These are phyloP conservation scores for Nakataea oryzae DNA, from an alignment of 2,329 filamentous ascomycete species.

Conservation along the genomic window DNA sequence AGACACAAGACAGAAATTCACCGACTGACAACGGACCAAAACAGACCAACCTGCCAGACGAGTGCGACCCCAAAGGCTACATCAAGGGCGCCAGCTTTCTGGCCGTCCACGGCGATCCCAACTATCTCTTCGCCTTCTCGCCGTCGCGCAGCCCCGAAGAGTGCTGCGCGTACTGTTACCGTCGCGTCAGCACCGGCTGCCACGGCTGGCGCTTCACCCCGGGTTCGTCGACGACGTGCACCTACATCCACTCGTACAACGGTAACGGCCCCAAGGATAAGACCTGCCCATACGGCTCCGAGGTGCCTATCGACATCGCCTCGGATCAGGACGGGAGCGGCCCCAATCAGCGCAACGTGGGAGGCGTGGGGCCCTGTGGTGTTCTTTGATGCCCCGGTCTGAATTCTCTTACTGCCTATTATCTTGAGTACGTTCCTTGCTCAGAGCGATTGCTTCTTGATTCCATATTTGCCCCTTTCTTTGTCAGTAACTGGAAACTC, in stretches of 20 bases:
- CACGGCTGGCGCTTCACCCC: slow-evolving; percentile 3
- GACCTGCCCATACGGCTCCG: not conserved
- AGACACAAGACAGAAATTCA: not conserved
- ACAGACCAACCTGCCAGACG: not conserved
- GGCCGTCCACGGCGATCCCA: not conserved
- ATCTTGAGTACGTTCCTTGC: not conserved
- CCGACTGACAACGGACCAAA: not conserved
- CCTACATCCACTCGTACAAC: slow-evolving; percentile 1
- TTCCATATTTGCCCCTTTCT: not conserved
- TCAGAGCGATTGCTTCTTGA: not conserved
- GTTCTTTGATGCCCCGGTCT: not conserved
- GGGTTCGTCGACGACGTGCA: not conserved
- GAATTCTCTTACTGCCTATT: not conserved
- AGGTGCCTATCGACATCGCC: not conserved
- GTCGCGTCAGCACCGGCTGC: not conserved
- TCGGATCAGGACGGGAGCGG: not conserved
- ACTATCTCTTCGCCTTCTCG: not conserved
- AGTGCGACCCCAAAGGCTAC: not conserved
- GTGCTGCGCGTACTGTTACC: slow-evolving; percentile 1
- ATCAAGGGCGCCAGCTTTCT: not conserved
- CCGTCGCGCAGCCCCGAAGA: not conserved
- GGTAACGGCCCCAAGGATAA: not conserved
- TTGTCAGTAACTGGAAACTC: not conserved
- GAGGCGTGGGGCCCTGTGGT: slow-evolving; percentile 1
- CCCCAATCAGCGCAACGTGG: not conserved